A percentile compares a stretch with the other conserved stretches of the same genome.
Conservation (phyloP, 331 rosid genomes). For the Saraca asoca region DNA sequence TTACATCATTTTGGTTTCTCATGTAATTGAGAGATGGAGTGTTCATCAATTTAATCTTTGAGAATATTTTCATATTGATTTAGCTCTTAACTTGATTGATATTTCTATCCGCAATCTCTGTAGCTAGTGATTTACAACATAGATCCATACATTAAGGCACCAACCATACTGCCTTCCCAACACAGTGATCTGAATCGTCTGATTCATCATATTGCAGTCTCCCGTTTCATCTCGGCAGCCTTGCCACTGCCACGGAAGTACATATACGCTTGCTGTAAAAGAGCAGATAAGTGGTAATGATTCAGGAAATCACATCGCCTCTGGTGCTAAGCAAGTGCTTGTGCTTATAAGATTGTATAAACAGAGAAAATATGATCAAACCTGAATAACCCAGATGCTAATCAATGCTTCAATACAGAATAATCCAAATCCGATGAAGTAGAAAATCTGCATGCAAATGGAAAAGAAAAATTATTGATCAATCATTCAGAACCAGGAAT, state of each 20-base stretch:
- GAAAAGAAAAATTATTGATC: slow-evolving; percentile 17
- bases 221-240: slow-evolving; percentile 75
- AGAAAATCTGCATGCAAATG: slow-evolving; percentile 62
- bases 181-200: slow-evolving; percentile 47
- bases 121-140: slow-evolving; percentile 59
- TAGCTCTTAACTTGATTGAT: slow-evolving; percentile 31
- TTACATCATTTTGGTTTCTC: slow-evolving; percentile 10
- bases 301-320: not conserved
- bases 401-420: slow-evolving; percentile 71
- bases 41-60: no score
- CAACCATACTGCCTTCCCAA: slow-evolving; percentile 22
- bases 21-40: no score
- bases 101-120: slow-evolving; percentile 40
- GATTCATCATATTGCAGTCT: slow-evolving; percentile 73
- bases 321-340: not conserved
- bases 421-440: slow-evolving; percentile 83
- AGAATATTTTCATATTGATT: no score
- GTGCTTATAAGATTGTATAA: not conserved
- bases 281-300: not conserved
- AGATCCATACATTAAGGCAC: slow-evolving; percentile 28
- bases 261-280: slow-evolving; percentile 82
- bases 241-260: slow-evolving; percentile 94
- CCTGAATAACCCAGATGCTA: slow-evolving; percentile 97
- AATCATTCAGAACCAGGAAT: not conserved
- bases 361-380: slow-evolving; percentile 8